Evolutionary conservation across 1,139 yeast species (phyloP).

Genomic region (Keqinozyma sinolaborantium): DNA sequence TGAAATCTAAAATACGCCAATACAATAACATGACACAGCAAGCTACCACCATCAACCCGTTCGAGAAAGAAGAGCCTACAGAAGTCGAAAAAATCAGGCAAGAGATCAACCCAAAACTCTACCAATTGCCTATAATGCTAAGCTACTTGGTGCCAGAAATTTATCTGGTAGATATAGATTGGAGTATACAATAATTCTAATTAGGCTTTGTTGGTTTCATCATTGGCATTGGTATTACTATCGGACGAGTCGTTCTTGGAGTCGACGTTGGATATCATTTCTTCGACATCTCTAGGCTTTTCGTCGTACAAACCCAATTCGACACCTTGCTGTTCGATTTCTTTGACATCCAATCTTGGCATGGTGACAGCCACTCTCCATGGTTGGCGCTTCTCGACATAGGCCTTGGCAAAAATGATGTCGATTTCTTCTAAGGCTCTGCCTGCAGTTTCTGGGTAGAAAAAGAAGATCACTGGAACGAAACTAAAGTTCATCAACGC

Average conservation of each 20-base stretch:
- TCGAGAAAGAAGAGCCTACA: slow-evolving; percentile 3
- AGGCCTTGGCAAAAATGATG: slow-evolving; percentile 43
- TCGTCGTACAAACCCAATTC: slow-evolving; percentile 46
- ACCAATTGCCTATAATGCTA: slow-evolving; percentile 10
- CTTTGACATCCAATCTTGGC: slow-evolving; percentile 43
- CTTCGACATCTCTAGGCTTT: slow-evolving; percentile 15
- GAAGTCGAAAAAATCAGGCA: slow-evolving; percentile 2
- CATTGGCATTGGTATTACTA: slow-evolving; percentile 6
- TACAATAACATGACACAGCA: slow-evolving; percentile 11
- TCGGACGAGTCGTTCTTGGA: slow-evolving; percentile 2
- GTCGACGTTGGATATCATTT: slow-evolving; percentile 6
- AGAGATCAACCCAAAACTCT: slow-evolving; percentile 5
- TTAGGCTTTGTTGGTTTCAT: slow-evolving; percentile 2
- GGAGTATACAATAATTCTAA: neutral
- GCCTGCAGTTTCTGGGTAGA: slow-evolving; percentile 49
- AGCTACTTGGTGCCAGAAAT: slow-evolving; percentile 9
- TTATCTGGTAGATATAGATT: slow-evolving; percentile 1
- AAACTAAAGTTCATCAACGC: slow-evolving; percentile 36
- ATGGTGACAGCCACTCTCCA: slow-evolving; percentile 50
- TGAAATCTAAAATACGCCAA: slow-evolving; percentile 7
- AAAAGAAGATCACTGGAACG: slow-evolving; percentile 42
- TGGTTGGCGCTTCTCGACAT: slow-evolving; percentile 42
- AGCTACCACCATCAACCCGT: slow-evolving; percentile 7
- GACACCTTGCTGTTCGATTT: slow-evolving; percentile 46
- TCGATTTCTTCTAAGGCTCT: slow-evolving; percentile 48